Evolutionary conservation across 768 basidiomycete species (phyloP).

Genomic region (Lactarius trivialis): DNA sequence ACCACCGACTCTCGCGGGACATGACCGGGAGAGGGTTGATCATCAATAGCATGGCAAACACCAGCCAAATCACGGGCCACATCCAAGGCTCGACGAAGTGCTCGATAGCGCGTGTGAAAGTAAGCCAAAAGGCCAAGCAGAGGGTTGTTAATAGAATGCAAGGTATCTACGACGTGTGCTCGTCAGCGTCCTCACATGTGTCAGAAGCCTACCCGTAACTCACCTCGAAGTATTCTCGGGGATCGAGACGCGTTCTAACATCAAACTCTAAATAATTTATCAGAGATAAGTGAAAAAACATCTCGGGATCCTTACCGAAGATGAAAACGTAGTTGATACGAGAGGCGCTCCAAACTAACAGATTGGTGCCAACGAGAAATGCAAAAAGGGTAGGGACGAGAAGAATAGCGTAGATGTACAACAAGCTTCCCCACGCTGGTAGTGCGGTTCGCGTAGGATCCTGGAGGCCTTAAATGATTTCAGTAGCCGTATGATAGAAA

Average conservation of each 20-base stretch:
- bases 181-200: neutral
- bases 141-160: slow-evolving; percentile 70
- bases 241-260: slow-evolving; percentile 37
- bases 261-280: slow-evolving; percentile 11
- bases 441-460: slow-evolving; percentile 45
- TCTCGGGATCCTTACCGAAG: slow-evolving; percentile 49
- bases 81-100: slow-evolving; percentile 53
- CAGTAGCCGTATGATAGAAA: neutral
- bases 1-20: slow-evolving; percentile 63
- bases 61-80: slow-evolving; percentile 83
- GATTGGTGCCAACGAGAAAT: slow-evolving; percentile 74
- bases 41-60: slow-evolving; percentile 48
- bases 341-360: slow-evolving; percentile 65
- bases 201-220: slow-evolving; percentile 4
- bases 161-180: slow-evolving; percentile 50
- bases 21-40: slow-evolving; percentile 72
- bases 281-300: neutral
- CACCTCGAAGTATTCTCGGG: slow-evolving; percentile 70
- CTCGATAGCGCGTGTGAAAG: slow-evolving; percentile 58
- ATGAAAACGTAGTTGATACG: slow-evolving; percentile 94
- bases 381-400: slow-evolving; percentile 70
- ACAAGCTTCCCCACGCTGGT: slow-evolving; percentile 63
- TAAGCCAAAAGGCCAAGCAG: slow-evolving; percentile 78
- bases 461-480: slow-evolving; percentile 43
- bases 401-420: slow-evolving; percentile 74